Evolutionary conservation across 306 rosid genomes (phyloP).

Genomic region (Glycine latifolia): DNA sequence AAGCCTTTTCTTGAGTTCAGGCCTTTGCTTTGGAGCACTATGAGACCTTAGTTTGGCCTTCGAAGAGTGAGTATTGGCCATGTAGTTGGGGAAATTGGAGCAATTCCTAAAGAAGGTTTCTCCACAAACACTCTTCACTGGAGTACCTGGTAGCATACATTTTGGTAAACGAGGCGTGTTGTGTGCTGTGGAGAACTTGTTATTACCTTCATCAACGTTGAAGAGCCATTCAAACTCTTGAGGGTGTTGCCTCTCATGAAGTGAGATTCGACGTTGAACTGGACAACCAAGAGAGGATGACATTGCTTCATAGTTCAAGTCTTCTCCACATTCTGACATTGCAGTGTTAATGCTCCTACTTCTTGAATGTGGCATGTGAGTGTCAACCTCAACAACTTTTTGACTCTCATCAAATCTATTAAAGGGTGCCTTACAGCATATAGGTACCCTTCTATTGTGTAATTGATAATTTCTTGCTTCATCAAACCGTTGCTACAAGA

Average conservation of each 20-base stretch:
- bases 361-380: conserved; percentile 65
- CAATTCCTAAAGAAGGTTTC: conserved; percentile 52
- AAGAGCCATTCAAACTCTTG: conserved; percentile 70
- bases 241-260: conserved; percentile 51
- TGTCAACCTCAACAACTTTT: conserved; percentile 73
- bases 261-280: conserved; percentile 30
- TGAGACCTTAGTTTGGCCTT: conserved; percentile 82
- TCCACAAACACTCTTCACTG: conserved; percentile 68
- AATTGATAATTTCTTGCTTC: conserved; percentile 65
- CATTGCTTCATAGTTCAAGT: conserved; percentile 55
- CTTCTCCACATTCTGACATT: conserved; percentile 71
- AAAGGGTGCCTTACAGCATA: conserved; percentile 41
- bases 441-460: conserved; percentile 63
- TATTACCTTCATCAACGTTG: conserved; percentile 55
- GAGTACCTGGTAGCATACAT: conserved; percentile 55
- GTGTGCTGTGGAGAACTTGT: conserved; percentile 64
- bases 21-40: conserved; percentile 93
- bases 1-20: conserved; percentile 65
- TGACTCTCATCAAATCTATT: conserved; percentile 62
- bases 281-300: conserved; percentile 35
- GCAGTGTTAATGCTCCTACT: conserved; percentile 54
- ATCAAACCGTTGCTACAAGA: conserved; percentile 64
- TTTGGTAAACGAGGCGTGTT: conserved; percentile 75
- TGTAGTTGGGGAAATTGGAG: conserved; percentile 72
- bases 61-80: conserved; percentile 82